Conservation (phyloP, 352 stramenopile species). For the Phytopythium sindhum region DNA sequence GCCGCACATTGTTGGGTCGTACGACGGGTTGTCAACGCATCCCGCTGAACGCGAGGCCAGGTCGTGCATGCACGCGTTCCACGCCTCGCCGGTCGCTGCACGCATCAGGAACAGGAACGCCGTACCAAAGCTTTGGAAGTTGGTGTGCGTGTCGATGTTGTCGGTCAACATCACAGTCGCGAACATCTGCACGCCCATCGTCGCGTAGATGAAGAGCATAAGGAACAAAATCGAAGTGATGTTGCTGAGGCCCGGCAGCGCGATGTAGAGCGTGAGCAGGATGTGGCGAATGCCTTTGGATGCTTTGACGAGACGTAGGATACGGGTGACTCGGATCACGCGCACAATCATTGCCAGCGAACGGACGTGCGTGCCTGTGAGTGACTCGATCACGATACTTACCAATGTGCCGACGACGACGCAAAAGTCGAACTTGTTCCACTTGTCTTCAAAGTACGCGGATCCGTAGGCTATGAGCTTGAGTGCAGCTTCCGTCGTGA, state of each 20-base stretch:
- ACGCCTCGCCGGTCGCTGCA: constrained; percentile 91
- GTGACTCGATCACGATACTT: constrained; percentile 53
- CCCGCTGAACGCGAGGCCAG: constrained; percentile 32
- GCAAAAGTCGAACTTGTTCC: constrained; percentile 90
- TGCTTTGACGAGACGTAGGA: constrained; percentile 78
- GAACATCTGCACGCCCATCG: constrained; percentile 92
- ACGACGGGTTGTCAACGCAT: constrained; percentile 64
- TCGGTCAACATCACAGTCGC: constrained; percentile 71
- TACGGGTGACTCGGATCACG: constrained; percentile 88
- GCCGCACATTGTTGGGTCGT: constrained; percentile 65
- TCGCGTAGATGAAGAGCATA: constrained; percentile 93
- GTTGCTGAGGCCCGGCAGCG: constrained; percentile 88
- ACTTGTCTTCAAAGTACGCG: constrained; percentile 83
- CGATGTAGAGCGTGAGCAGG: constrained; percentile 89
- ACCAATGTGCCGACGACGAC: constrained; percentile 64
- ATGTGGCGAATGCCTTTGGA: constrained; percentile 88
- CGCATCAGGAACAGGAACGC: constrained; percentile 89
- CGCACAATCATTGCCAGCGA: constrained; percentile 88
- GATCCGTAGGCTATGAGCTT: constrained; percentile 82
- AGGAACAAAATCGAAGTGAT: constrained; percentile 90
- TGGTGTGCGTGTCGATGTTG: constrained; percentile 85
- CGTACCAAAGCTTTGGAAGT: constrained; percentile 92
- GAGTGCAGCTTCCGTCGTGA: constrained; percentile 83
- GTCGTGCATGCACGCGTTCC: constrained; percentile 93
- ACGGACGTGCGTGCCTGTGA: constrained; percentile 52